Conservation (phyloP, 768 basidiomycete genomes). For the Artomyces pyxidatus region DNA sequence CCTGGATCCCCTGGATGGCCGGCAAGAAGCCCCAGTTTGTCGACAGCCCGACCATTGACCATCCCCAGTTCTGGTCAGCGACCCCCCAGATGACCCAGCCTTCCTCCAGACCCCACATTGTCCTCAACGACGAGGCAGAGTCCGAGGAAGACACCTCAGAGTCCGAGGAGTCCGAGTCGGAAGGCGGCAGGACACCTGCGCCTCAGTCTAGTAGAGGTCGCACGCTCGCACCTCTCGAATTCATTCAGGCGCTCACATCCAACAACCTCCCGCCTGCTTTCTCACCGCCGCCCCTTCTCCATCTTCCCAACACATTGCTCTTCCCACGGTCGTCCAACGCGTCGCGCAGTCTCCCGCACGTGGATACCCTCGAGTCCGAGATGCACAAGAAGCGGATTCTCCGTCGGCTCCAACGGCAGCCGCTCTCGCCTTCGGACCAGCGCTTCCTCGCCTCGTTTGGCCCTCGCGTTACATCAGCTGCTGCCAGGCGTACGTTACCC, state of each 20-base stretch:
- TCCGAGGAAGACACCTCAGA: conserved; percentile 16
- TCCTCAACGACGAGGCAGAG: background rate
- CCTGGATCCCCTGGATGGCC: conserved; percentile 53
- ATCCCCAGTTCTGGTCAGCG: no score
- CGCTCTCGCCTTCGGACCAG: conserved; percentile 32
- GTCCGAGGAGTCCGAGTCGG: conserved; percentile 15
- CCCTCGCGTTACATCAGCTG: conserved; percentile 22
- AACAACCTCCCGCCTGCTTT: conserved; percentile 34
- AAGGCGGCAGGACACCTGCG: conserved; percentile 19
- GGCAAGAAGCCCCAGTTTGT: conserved; percentile 18
- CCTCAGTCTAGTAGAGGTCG: conserved; percentile 15
- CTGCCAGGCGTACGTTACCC: conserved; percentile 19
- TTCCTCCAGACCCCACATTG: background rate
- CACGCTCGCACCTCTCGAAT: conserved; percentile 24
- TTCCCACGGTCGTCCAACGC: conserved; percentile 49
- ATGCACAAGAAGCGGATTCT: conserved; percentile 45
- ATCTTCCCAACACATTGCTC: conserved; percentile 22
- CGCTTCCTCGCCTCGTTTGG: conserved; percentile 35
- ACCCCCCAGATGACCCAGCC: background rate
- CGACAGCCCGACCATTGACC: conserved; percentile 1
- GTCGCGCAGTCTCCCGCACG: conserved; percentile 27
- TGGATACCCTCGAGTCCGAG: conserved; percentile 33
- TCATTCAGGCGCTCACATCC: conserved; percentile 33
- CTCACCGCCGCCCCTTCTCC: conserved; percentile 40
- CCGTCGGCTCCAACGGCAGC: conserved; percentile 30